These are phyloP conservation scores for Aphanomyces astaci DNA, from an alignment of 352 stramenopile species.

Conservation along the genomic window DNA sequence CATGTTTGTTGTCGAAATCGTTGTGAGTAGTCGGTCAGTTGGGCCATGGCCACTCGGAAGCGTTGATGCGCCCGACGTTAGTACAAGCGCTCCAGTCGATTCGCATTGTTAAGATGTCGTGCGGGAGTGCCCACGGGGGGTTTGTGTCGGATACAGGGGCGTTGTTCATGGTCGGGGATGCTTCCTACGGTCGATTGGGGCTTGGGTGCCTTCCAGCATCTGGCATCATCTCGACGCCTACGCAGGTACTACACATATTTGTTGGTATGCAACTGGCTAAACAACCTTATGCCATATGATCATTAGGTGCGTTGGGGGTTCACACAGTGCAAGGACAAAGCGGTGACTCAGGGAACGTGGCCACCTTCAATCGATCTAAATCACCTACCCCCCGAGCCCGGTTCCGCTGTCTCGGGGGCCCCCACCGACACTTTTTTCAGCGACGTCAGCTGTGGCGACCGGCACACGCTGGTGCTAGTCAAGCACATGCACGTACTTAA, in stretches of 20 bases:
- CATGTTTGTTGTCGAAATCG: too few relatives aligned
- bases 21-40: slow-evolving; percentile 42
- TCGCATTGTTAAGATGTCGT: slow-evolving; percentile 42
- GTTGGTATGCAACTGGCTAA: slow-evolving; percentile 1
- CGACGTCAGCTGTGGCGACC: slow-evolving; percentile 59
- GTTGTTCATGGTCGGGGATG: slow-evolving; percentile 65
- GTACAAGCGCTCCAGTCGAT: slow-evolving; percentile 30
- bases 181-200: slow-evolving; percentile 48
- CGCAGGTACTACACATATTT: slow-evolving; percentile 30
- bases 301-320: neutral
- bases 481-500: neutral
- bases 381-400: neutral
- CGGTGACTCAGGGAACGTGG: neutral
- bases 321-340: neutral
- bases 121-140: slow-evolving; percentile 44
- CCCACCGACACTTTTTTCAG: slow-evolving; percentile 34
- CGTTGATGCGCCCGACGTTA: slow-evolving; percentile 26
- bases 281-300: too few relatives aligned
- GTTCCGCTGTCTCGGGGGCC: slow-evolving; percentile 24
- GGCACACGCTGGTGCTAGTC: slow-evolving; percentile 48
- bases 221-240: slow-evolving; percentile 25
- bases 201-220: slow-evolving; percentile 26
- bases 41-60: slow-evolving; percentile 33
- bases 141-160: slow-evolving; percentile 47
- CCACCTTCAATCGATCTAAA: neutral